Evolutionary conservation across 2,329 filamentous ascomycete species (phyloP).

Genomic region (Aspergillus bombycis): DNA sequence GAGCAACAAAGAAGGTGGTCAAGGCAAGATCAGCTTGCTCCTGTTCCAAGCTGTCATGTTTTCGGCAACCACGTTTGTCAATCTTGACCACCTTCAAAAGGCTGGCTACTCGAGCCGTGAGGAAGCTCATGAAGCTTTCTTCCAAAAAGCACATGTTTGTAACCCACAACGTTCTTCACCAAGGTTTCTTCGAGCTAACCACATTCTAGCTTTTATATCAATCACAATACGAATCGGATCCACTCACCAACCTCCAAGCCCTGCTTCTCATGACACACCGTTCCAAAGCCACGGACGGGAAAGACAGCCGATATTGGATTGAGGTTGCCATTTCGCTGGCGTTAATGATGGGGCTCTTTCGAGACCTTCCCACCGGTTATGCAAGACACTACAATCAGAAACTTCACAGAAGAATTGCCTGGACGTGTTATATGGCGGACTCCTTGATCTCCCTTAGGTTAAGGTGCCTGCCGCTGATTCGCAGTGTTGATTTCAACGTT

Average conservation of each 20-base stretch:
- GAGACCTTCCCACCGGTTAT: not conserved
- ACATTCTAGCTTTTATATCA: not conserved
- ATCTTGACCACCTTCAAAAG: not conserved
- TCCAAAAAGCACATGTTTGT: not conserved
- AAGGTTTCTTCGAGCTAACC: not conserved
- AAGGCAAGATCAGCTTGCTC: slow-evolving; percentile 4
- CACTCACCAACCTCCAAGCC: not conserved
- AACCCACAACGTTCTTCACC: not conserved
- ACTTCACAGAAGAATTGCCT: slow-evolving; percentile 3
- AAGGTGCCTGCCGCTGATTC: not conserved
- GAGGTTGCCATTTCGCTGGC: not conserved
- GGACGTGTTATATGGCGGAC: not conserved
- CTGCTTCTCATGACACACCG: not conserved
- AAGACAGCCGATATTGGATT: not conserved
- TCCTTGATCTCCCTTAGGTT: not conserved
- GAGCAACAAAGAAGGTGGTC: not conserved
- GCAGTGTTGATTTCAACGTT: not conserved
- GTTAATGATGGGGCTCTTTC: not conserved
- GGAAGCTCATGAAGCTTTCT: not conserved
- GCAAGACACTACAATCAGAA: not conserved
- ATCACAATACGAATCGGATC: not conserved
- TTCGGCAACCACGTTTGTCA: not conserved
- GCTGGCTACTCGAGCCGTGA: not conserved
- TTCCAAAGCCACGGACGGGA: not conserved
- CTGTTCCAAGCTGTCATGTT: not conserved